phyloP scores from a whole-genome alignment of 2,329 filamentous ascomycete species.

The Calonectria leucothoes region DNA sequence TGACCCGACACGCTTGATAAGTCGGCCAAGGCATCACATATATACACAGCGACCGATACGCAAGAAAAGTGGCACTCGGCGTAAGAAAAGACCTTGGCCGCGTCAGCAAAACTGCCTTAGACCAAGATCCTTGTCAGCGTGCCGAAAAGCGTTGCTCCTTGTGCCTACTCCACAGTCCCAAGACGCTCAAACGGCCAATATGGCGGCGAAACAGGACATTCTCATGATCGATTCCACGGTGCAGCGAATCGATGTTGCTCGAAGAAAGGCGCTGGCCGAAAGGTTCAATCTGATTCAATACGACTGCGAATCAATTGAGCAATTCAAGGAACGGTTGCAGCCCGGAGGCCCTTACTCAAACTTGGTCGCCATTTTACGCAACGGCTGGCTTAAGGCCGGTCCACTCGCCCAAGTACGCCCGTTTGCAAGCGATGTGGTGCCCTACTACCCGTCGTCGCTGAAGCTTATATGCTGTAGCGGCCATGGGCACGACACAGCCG shows the following conservation, averaged over 20 bases:
- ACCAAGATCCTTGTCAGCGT: background rate
- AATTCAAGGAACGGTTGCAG: slow-evolving; percentile 28
- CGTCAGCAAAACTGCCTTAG: background rate
- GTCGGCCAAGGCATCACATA: background rate
- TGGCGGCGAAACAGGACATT: slow-evolving; percentile 19
- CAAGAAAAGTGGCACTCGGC: background rate
- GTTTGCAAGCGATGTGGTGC: slow-evolving; percentile 26
- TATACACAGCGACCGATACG: background rate
- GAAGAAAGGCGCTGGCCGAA: slow-evolving; percentile 16
- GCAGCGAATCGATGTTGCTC: slow-evolving; percentile 16
- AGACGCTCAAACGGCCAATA: background rate
- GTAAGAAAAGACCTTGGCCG: background rate
- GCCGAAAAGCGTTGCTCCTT: background rate
- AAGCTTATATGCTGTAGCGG: slow-evolving; percentile 31
- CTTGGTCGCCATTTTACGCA: slow-evolving; percentile 28
- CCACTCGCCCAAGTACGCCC: slow-evolving; percentile 24
- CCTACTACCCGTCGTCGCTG: slow-evolving; percentile 26
- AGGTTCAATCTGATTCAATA: slow-evolving; percentile 28
- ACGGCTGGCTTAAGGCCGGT: slow-evolving; percentile 31
- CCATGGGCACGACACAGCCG: slow-evolving; percentile 26
- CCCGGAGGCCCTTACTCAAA: slow-evolving; percentile 27
- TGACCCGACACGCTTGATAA: background rate
- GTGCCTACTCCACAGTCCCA: background rate
- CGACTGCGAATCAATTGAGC: slow-evolving; percentile 26
- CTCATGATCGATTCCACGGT: slow-evolving; percentile 27